Evolutionary conservation across 768 basidiomycete genomes (phyloP), one percentile per base, ranked within the genome.

Genomic region (Thelephora aurantiotincta): DNA sequence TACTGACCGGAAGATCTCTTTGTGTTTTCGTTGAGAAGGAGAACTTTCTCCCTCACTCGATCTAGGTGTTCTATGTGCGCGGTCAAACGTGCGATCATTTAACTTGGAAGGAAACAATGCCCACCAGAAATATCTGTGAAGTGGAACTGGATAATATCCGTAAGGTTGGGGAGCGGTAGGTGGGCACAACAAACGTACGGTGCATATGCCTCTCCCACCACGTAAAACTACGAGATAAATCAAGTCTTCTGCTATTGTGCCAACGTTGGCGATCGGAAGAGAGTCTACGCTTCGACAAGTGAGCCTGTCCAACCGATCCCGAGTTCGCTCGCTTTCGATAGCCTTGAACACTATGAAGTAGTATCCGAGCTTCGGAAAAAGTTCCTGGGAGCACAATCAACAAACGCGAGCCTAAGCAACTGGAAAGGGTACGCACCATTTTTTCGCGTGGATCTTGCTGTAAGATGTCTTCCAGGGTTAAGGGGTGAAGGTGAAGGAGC

Each of bases 381-480:
- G 65, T 57, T 96, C 92, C 38, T 41, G 16, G 14, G 14, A 16
- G 22, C 38, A 18, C 14, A 11, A 14, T 41, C 38, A 41, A 30
- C 26, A 30, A 30, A 30, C 16, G 16, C 9, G 22, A 14, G 14
- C 14, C 2, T 2, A 41, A 14, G 9, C 7, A 41, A 9, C 26
- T 30, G 9, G 22, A 9, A 2, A 14, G 14, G 6, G 18, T 22
- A 14, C 38, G 16, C 38, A 41, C 38, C 14, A 94, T 64, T 63
- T 97, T 97, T 63, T 96, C 93, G 35, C 90, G 74, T 13, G 88
- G 82, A 50, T 97, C 92, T 63, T 86, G 82, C 50, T 89, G 86
- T 6, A 97, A 64, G 41, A 94, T 88, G 63, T 97, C 92, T 62
- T 97, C 93, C 11, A 96, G 70, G 0, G 92, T 94, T 42, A 97